Evolutionary conservation across 2,329 filamentous ascomycete genomes (phyloP).

Genomic region (Pezicula rhizophila): DNA sequence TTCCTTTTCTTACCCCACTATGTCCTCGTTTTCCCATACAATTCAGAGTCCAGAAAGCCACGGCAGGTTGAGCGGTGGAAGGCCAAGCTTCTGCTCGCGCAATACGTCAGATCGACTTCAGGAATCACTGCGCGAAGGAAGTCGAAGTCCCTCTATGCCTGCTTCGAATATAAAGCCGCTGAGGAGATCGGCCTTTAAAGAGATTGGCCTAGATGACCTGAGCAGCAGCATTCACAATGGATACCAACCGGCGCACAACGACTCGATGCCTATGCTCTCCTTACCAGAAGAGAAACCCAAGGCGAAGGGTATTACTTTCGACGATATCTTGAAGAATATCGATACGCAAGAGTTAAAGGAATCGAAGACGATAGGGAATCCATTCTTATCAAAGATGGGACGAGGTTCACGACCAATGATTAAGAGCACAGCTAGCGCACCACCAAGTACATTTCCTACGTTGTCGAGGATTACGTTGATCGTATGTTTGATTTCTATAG

Average conservation of each 20-base stretch:
- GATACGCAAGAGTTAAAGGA: constrained; percentile 5
- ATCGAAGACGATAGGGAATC: constrained; percentile 1
- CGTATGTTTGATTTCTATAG: constrained; percentile 42
- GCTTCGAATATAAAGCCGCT: constrained; percentile 9
- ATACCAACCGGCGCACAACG: neutral
- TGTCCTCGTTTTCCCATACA: constrained; percentile 4
- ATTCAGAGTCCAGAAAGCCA: constrained; percentile 1
- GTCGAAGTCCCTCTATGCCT: constrained; percentile 7
- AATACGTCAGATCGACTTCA: constrained; percentile 15
- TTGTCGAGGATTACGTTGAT: constrained; percentile 42
- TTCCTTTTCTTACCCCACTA: neutral
- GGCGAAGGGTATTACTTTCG: constrained; percentile 3
- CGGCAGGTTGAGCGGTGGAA: constrained; percentile 5
- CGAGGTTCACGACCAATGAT: constrained; percentile 30
- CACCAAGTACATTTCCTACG: constrained; percentile 34
- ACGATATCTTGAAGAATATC: constrained; percentile 3
- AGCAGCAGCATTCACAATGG: constrained; percentile 6
- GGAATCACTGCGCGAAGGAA: constrained; percentile 11
- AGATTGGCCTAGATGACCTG: constrained; percentile 24
- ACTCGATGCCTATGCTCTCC: neutral
- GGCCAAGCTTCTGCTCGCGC: constrained; percentile 17
- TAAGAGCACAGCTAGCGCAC: constrained; percentile 37
- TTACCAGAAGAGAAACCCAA: neutral
- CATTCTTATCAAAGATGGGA: constrained; percentile 16
- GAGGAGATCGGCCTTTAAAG: constrained; percentile 18